Percentiles rank a stretch among this genome's conserved stretches.
phyloP scores from a whole-genome alignment of 768 basidiomycete genomes.

The Suillus bovinus region DNA sequence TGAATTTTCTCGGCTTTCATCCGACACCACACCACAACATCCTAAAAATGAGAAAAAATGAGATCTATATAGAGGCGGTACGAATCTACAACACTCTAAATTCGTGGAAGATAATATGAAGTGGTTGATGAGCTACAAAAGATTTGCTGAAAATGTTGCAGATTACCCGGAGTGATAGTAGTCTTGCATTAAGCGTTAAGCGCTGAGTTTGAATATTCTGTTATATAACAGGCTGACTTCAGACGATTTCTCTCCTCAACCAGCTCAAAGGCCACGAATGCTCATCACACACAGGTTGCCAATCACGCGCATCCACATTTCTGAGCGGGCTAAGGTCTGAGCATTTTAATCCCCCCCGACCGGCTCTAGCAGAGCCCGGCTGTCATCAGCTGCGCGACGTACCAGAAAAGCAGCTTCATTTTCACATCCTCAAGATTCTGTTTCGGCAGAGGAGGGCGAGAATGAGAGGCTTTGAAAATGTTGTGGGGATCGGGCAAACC shows the following conservation, averaged over 20 bases:
- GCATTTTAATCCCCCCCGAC: constrained; percentile 64
- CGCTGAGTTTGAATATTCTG: neutral
- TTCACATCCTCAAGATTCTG: constrained; percentile 44
- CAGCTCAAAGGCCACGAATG: constrained; percentile 66
- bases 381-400: constrained; percentile 58
- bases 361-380: constrained; percentile 62
- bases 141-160: no score
- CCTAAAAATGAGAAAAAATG: no score
- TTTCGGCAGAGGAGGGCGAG: constrained; percentile 34
- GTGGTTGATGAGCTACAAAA: no score
- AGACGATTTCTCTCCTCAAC: constrained; percentile 10
- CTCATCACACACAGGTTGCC: constrained; percentile 57
- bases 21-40: no score
- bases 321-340: constrained; percentile 88
- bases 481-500: constrained; percentile 49
- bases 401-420: constrained; percentile 58
- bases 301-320: constrained; percentile 32
- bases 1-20: no score
- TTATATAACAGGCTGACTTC: neutral
- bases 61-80: no score
- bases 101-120: no score
- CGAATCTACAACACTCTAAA: no score
- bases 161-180: no score
- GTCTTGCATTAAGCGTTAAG: no score
- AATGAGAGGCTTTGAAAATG: constrained; percentile 48